Base-by-base conservation (phyloP, 2,329 filamentous ascomycete genomes). In the Fusarium abutilonis region DNA sequence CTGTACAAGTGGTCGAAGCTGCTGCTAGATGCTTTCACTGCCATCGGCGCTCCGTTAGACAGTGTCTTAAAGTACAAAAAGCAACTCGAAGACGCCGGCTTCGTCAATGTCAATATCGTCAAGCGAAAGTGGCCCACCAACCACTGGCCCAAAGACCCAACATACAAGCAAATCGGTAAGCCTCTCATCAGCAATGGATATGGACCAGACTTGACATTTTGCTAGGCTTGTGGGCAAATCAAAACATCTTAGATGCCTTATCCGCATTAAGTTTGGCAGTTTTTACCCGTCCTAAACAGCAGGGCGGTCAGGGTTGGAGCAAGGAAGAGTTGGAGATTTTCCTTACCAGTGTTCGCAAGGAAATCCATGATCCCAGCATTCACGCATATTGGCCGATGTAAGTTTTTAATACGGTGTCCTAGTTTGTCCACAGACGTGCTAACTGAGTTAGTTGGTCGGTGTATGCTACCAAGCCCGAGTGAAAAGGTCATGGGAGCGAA, bases 121-220 rank as follows among this genome's bases (percentile, higher is more conserved):
- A 55, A 56, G 41, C 41, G 38, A 5, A 56, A 56, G 23, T 66
- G 62, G 62, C 63, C 62, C 1, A 9, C 45, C 2, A 65, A 39
- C 11, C 8, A 14, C 0, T 65, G 50, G 54, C 47, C 62, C 1
- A 54, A 59, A n/a, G 57, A 62, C 29, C 41, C 41, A n/a, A 63
- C 47, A 11, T 46, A 63, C n/a, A 66, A 66, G 4, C 62, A 66
- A 26, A 62, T 66, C 4, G 62, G 62, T 60, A 40, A 42, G 56
- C 8, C 23, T n/a, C 34, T 39, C 10, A 1, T n/a, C 32, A 8
- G 7, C 4, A 15, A 9, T 35, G 14, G 15, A 2, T 13, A 13
- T 7, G 4, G 9, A n/a, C 6, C 13, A 35, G 11, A n/a, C 7
- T 35, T 36, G 3, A 46, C 41, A 8, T n/a, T 17, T 13, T 40